phyloP scores from a whole-genome alignment of 1,139 yeast species.

The Spathaspora jeffriesii region DNA sequence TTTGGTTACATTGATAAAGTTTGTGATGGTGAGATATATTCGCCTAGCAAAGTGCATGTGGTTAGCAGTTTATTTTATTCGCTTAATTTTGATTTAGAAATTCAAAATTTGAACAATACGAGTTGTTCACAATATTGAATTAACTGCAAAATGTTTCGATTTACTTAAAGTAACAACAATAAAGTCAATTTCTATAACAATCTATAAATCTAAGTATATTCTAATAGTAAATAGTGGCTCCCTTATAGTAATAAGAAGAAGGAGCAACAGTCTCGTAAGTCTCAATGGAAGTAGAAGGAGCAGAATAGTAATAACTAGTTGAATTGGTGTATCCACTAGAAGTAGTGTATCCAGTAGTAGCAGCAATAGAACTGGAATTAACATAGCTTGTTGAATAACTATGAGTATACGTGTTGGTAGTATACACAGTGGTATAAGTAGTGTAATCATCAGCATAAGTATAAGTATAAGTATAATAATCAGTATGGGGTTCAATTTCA shows the following conservation, averaged over 20 bases:
- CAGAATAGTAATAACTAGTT: not conserved
- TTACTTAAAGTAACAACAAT: no score
- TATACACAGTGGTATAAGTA: not conserved
- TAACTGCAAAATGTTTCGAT: no score
- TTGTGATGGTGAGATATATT: no score
- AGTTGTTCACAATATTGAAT: no score
- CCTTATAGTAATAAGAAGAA: not conserved
- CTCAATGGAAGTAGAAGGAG: not conserved
- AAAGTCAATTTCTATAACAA: not conserved
- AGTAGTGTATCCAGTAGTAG: no score
- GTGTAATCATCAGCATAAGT: not conserved
- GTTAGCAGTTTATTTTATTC: no score
- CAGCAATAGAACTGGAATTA: not conserved
- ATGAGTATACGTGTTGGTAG: not conserved
- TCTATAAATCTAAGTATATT: not conserved
- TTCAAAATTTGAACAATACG: no score
- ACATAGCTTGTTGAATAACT: not conserved
- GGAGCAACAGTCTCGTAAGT: not conserved
- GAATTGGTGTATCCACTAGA: not conserved
- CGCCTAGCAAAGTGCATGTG: no score
- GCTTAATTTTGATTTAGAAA: no score
- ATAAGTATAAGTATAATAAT: not conserved
- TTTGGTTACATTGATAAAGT: no score
- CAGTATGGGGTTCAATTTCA: not conserved
- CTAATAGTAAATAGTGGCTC: conserved; percentile 1